phyloP scores from a whole-genome alignment of 1,284 basidiomycete genomes.

The Ustanciosporium gigantosporum region DNA sequence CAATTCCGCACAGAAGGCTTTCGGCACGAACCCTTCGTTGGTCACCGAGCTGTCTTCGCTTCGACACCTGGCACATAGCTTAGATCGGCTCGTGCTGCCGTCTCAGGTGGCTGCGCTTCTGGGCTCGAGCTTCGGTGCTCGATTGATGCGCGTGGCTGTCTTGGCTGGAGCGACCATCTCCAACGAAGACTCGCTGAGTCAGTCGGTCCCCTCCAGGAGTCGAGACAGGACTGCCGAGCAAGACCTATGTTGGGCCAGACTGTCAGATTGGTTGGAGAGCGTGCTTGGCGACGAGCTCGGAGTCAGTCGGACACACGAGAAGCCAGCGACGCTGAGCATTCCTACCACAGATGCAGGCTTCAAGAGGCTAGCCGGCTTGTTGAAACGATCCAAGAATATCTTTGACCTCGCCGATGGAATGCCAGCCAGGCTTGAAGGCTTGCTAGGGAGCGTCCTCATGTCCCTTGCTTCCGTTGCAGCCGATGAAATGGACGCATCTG shows the following conservation, averaged over 20 bases:
- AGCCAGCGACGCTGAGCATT: background rate
- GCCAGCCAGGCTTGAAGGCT: constrained; percentile 18
- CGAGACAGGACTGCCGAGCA: constrained; percentile 20
- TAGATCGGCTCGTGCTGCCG: constrained; percentile 33
- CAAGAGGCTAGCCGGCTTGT: constrained; percentile 11
- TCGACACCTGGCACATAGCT: constrained; percentile 35
- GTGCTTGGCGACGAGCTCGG: constrained; percentile 38
- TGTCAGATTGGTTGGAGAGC: constrained; percentile 42
- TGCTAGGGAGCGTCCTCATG: constrained; percentile 10
- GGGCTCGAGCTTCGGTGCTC: constrained; percentile 22
- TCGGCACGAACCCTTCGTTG: constrained; percentile 23
- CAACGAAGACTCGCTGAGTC: constrained; percentile 38
- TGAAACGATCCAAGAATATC: constrained; percentile 11
- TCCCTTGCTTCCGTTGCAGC: constrained; percentile 13
- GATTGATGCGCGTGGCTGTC: constrained; percentile 35
- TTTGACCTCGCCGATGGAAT: constrained; percentile 29
- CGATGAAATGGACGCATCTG: background rate
- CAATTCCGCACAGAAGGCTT: constrained; percentile 26
- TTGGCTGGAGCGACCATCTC: constrained; percentile 30
- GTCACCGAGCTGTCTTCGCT: constrained; percentile 41
- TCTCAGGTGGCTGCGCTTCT: constrained; percentile 42
- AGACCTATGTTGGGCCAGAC: constrained; percentile 30
- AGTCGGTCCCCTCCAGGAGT: constrained; percentile 13
- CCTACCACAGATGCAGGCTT: constrained; percentile 4
- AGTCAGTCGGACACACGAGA: background rate